Evolutionary conservation across 345 rosid species (phyloP).

Genomic region (Eucalyptus virginea): DNA sequence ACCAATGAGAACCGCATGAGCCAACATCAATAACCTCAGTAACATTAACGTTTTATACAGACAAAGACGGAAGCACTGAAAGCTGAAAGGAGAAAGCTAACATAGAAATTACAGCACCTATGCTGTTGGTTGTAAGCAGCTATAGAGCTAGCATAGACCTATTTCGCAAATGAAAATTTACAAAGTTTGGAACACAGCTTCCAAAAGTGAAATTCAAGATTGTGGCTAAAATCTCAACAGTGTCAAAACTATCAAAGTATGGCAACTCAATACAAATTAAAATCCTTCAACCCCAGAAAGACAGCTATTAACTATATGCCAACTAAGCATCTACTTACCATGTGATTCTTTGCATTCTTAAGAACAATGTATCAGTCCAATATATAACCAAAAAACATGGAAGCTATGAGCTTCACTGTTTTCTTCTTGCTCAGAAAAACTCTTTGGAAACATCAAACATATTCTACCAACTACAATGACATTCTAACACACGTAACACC

Average conservation of each 20-base stretch:
- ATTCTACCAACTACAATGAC: not conserved
- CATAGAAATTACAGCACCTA: not conserved
- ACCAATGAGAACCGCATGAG: not conserved
- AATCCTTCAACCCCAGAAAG: not conserved
- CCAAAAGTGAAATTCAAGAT: not conserved
- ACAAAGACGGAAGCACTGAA: not conserved
- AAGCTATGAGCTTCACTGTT: not conserved
- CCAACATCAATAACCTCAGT: no score
- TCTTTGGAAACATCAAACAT: not conserved
- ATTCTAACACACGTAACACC: not conserved
- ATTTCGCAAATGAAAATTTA: not conserved
- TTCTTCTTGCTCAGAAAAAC: not conserved
- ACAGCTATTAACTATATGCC: not conserved
- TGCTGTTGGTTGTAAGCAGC: not conserved
- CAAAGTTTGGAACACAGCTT: not conserved
- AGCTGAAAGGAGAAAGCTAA: not conserved
- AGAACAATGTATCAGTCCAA: not conserved
- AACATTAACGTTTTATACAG: not conserved
- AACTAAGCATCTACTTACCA: not conserved
- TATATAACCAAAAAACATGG: not conserved
- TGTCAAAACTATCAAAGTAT: not conserved
- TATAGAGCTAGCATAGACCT: not conserved
- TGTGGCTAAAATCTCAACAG: not conserved
- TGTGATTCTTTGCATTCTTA: not conserved
- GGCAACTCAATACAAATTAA: not conserved